Evolutionary conservation across 1,139 yeast genomes (phyloP), one percentile per base, ranked within the genome.

Genomic region (Scheffersomyces stambukii): DNA sequence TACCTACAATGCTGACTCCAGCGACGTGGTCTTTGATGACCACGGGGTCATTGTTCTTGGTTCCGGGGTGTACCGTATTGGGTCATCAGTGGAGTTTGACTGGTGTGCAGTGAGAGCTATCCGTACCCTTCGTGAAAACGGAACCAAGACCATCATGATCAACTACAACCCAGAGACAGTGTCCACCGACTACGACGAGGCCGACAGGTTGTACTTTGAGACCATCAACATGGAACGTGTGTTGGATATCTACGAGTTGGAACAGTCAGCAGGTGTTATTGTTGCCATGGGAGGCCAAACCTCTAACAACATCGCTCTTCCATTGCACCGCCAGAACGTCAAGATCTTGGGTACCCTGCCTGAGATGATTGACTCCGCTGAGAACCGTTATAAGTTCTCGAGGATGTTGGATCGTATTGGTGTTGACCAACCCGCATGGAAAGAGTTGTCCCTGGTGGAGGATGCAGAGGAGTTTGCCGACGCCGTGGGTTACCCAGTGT

Each of bases 31-130:
- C 23, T 91, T 91, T 52, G 75, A 84, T 49, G 97, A 89, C 40
- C 75, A 84, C 43, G 97, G 98, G 50, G 81, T 93, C 40, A 70
- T 91, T 77, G 98, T 91, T 24, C 71, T 91, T 45, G 98, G 98
- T 32, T 89, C 97, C 8, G 98, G 98, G 66, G 98, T 91, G 31
- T 91, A 91, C 74, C 78, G 98, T 63, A 91, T 91, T 55, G 98
- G 98, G 36, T 89, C 97, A 4, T 89, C 97, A 15, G 98, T 91
- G 37, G 98, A 91, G 64, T 91, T 91, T 49, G 98, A 91, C 63
- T 91, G 98, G 98, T 91, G 98, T 73, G 98, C 97, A 29, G 98
- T 91, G 38, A 77, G 94, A 38, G 83, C 98, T 35, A 96, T 95
- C 33, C 81, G 97, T 56, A 88, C 97, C 25, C 75, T 91, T 50